Conservation (phyloP, 306 rosid genomes). For the Cicer pinnatifidum region DNA sequence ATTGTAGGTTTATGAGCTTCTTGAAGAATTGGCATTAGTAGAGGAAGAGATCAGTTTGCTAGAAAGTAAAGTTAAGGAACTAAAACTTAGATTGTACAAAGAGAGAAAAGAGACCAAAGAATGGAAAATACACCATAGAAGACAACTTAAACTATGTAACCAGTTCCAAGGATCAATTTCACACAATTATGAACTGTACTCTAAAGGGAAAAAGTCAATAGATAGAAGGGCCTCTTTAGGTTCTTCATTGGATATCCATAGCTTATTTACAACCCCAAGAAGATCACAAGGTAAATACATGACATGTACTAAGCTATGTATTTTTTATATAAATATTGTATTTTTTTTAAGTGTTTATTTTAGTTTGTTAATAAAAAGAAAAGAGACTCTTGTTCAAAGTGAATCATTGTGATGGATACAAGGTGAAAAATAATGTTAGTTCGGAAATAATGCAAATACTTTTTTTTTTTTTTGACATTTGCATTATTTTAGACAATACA, state of each 20-base stretch:
- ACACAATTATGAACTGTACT: conserved; percentile 50
- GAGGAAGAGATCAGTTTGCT: conserved; percentile 73
- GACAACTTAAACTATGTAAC: conserved; percentile 44
- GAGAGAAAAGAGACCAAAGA: conserved; percentile 63
- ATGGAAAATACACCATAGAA: conserved; percentile 52
- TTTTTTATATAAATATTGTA: not conserved
- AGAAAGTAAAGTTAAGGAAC: conserved; percentile 75
- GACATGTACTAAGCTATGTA: not conserved
- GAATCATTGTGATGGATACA: too few species aligned
- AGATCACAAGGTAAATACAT: conserved; percentile 56
- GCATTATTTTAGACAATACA: too few species aligned
- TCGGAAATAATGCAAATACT: too few species aligned
- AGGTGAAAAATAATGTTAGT: too few species aligned
- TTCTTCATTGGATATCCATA: conserved; percentile 63
- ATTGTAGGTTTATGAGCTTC: conserved; percentile 65
- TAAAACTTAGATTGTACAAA: conserved; percentile 54
- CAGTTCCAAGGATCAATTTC: conserved; percentile 52
- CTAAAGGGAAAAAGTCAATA: conserved; percentile 45
- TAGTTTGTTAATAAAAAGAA: too few species aligned
- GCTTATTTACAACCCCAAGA: conserved; percentile 53
- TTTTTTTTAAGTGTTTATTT: too few species aligned
- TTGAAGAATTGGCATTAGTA: conserved; percentile 68
- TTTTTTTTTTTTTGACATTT: too few species aligned
- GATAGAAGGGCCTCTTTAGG: conserved; percentile 58
- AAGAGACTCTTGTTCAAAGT: too few species aligned